phyloP scores from a whole-genome alignment of 2,329 filamentous ascomycete genomes.

The Pseudogymnoascus sp. region DNA sequence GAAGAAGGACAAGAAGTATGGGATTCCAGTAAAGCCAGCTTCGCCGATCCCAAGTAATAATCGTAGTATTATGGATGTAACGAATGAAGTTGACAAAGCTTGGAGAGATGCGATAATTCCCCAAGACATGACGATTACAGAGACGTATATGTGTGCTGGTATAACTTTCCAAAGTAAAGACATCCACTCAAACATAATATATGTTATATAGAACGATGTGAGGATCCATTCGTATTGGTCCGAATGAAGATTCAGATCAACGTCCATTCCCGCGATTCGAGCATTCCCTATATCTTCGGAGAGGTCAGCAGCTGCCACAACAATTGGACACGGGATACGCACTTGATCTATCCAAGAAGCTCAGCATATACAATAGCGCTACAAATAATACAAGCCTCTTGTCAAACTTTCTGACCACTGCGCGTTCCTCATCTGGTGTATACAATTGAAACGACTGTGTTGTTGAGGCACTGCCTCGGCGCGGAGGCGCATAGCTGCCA shows the following conservation, averaged over 20 bases:
- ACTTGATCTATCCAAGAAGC: slow-evolving; percentile 83
- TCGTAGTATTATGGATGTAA: slow-evolving; percentile 45
- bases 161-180: slow-evolving; percentile 51
- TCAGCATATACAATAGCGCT: slow-evolving; percentile 72
- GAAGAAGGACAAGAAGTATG: slow-evolving; percentile 57
- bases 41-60: slow-evolving; percentile 53
- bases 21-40: slow-evolving; percentile 56
- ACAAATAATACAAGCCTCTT: slow-evolving; percentile 70
- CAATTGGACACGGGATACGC: slow-evolving; percentile 24
- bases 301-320: slow-evolving; percentile 11
- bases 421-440: slow-evolving; percentile 61
- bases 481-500: slow-evolving; percentile 2
- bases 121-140: slow-evolving; percentile 64
- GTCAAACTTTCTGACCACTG: slow-evolving; percentile 68
- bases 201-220: slow-evolving; percentile 52
- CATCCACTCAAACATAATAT: slow-evolving; percentile 59
- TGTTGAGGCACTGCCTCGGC: slow-evolving; percentile 23
- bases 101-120: slow-evolving; percentile 71
- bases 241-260: slow-evolving; percentile 44
- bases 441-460: slow-evolving; percentile 42
- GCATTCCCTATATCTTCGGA: slow-evolving; percentile 52
- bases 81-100: slow-evolving; percentile 54
- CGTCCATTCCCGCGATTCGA: slow-evolving; percentile 54
- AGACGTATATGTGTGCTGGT: slow-evolving; percentile 52
- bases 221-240: slow-evolving; percentile 52